A percentile compares a stretch with the other conserved stretches of the same genome.
These are phyloP conservation scores for Datura wrightii DNA, from an alignment of 257 asterid species.

Conservation along the genomic window DNA sequence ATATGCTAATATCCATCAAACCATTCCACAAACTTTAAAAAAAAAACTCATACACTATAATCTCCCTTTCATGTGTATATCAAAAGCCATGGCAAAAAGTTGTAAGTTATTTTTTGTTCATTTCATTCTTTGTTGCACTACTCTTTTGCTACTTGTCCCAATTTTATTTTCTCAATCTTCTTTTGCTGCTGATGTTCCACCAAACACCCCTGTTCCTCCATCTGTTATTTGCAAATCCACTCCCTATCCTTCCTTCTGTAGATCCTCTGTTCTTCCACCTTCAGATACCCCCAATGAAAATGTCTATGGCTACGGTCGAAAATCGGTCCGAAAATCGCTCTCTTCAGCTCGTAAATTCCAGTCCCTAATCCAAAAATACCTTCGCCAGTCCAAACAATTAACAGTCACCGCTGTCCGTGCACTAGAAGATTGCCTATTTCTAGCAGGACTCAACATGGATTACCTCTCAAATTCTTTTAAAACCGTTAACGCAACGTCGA, in stretches of 20 bases:
- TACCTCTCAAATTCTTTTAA: constrained; percentile 40
- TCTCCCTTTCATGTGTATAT: not conserved
- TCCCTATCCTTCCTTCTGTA: constrained; percentile 50
- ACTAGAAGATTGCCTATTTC: constrained; percentile 63
- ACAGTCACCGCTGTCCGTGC: constrained; percentile 62
- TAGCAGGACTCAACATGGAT: constrained; percentile 69
- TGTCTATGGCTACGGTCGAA: constrained; percentile 64
- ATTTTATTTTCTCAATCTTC: constrained; percentile 28
- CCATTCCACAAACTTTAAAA: not conserved
- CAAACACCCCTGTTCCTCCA: constrained; percentile 25
- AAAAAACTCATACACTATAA: not conserved
- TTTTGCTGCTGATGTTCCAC: constrained; percentile 10
- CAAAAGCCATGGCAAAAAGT: constrained; percentile 15
- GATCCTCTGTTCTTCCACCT: constrained; percentile 48
- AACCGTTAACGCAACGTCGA: constrained; percentile 44
- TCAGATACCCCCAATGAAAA: not conserved
- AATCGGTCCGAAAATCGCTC: constrained; percentile 60
- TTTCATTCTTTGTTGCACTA: constrained; percentile 26
- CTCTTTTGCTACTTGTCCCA: not conserved
- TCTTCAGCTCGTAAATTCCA: constrained; percentile 54
- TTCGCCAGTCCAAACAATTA: constrained; percentile 39
- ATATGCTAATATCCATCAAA: not conserved
- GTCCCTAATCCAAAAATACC: constrained; percentile 51
- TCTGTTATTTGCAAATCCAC: constrained; percentile 42
- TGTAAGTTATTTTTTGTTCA: not conserved